Evolutionary conservation across 2,329 filamentous ascomycete species (phyloP).

Genomic region (Curvularia hawaiiensis): DNA sequence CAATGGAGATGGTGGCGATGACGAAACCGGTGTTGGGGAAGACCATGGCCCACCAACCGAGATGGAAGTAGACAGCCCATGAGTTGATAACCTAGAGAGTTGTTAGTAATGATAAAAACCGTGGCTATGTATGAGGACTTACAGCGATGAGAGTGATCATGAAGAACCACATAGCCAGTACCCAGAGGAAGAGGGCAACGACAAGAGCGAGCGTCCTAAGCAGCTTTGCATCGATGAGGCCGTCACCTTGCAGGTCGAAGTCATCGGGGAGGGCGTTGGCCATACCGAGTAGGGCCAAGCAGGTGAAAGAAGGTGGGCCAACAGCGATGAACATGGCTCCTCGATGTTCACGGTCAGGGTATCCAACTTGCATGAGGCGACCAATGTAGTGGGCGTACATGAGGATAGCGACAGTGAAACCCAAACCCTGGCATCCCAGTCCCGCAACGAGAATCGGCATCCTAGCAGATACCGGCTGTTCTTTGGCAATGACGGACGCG

Average conservation of each 20-base stretch:
- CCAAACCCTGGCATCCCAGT: conserved; percentile 71
- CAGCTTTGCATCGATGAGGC: conserved; percentile 51
- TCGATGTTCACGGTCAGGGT: conserved; percentile 67
- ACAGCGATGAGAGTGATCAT: conserved; percentile 49
- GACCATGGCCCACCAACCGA: conserved; percentile 67
- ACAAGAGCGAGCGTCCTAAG: conserved; percentile 55
- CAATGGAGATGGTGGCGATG: conserved; percentile 51
- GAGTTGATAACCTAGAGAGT: conserved; percentile 34
- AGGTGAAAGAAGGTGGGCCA: conserved; percentile 75
- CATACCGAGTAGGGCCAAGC: conserved; percentile 72
- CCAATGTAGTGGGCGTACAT: conserved; percentile 77
- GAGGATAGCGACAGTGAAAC: conserved; percentile 69
- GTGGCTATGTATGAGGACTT: conserved; percentile 19
- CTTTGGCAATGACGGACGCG: conserved; percentile 66
- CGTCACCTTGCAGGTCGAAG: conserved; percentile 55
- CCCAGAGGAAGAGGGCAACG: conserved; percentile 66
- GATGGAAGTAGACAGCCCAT: conserved; percentile 58
- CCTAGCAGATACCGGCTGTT: conserved; percentile 62
- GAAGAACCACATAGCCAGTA: conserved; percentile 64
- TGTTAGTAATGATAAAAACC: conserved; percentile 42
- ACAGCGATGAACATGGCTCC: conserved; percentile 78
- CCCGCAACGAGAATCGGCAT: conserved; percentile 70
- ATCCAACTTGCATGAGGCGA: conserved; percentile 69
- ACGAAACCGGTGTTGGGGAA: conserved; percentile 52
- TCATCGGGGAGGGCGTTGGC: conserved; percentile 57